Evolutionary conservation across 352 stramenopile species (phyloP).

Genomic region (Phytophthora pini): DNA sequence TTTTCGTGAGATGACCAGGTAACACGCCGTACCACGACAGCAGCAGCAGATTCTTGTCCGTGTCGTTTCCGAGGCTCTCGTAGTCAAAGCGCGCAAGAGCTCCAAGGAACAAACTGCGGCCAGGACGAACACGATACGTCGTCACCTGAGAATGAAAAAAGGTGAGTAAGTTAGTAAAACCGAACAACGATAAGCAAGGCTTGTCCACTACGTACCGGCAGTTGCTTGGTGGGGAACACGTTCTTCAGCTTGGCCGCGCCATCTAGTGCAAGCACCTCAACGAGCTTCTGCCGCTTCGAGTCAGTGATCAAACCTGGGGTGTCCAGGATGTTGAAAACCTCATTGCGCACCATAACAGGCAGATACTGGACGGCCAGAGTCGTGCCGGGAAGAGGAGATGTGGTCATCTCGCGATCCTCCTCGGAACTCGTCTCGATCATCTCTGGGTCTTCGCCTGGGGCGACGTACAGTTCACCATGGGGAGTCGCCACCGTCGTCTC

Average conservation of each 20-base stretch:
- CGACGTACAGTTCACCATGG: slow-evolving; percentile 52
- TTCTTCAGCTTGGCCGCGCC: slow-evolving; percentile 70
- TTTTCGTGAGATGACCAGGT: slow-evolving; percentile 84
- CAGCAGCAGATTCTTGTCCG: slow-evolving; percentile 67
- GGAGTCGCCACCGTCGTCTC: slow-evolving; percentile 29
- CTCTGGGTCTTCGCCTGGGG: slow-evolving; percentile 62
- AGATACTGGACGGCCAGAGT: slow-evolving; percentile 88
- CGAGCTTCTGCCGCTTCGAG: slow-evolving; percentile 75
- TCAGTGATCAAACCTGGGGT: slow-evolving; percentile 84
- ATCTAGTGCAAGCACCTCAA: slow-evolving; percentile 80
- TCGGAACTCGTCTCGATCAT: slow-evolving; percentile 76
- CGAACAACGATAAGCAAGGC: not conserved
- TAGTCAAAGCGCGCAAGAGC: slow-evolving; percentile 83
- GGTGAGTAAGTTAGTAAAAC: not conserved
- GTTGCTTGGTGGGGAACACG: slow-evolving; percentile 78
- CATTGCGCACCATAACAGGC: slow-evolving; percentile 80
- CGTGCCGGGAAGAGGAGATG: slow-evolving; percentile 90
- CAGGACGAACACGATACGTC: slow-evolving; percentile 70
- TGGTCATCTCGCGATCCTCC: slow-evolving; percentile 83
- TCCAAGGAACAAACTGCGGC: slow-evolving; percentile 81
- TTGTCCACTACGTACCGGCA: slow-evolving; percentile 50
- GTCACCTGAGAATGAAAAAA: slow-evolving; percentile 49
- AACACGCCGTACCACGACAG: slow-evolving; percentile 87
- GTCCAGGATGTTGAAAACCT: slow-evolving; percentile 85
- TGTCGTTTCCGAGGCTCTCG: slow-evolving; percentile 44